Evolutionary conservation across 169 alveolate genomes (phyloP), one percentile per base, ranked within the genome.

Genomic region (Plasmodium gaboni): DNA sequence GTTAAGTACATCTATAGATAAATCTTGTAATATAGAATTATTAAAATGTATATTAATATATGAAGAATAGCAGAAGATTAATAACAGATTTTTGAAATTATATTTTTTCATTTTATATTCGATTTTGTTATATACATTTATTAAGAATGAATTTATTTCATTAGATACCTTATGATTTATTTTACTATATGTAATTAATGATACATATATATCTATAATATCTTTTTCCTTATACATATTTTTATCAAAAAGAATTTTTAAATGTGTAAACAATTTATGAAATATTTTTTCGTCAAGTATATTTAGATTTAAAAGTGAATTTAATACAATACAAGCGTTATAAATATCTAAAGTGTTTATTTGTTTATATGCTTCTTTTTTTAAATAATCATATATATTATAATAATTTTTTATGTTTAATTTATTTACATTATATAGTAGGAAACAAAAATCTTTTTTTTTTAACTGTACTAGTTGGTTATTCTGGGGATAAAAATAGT

Each of bases 141-240:
- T 67, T 51, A 78, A 57, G 50, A 78, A 78, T 55, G 12, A 42
- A 2, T 8, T 17, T 78, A 78, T 78, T 78, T 64, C 70, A 13
- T 15, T 51, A 65, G 65, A 32, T 22, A 51, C 13, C 0, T 55
- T 44, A 10, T 46, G n/a, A 26, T 32, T 65, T 65, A 2, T 78
- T 32, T 78, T 76, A n/a, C 60, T 50, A 55, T 78, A 78, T 67
- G 22, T 78, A 44, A 28, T 51, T 24, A 78, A 44, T 28, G 38
- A 51, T 53, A 46, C 13, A 28, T 51, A 78, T 24, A 78, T 78
- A 42, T 78, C 89, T 17, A 78, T 78, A 53, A 78, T 57, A 57
- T 78, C 89, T 24, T 78, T 78, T 57, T 78, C 89, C 15, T 78
- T 78, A 65, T 78, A 78, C 15, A 51, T 68, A 67, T 78, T 78